Base-by-base conservation (phyloP, 129 eudicot genomes). In the Flaveria bidentis region DNA sequence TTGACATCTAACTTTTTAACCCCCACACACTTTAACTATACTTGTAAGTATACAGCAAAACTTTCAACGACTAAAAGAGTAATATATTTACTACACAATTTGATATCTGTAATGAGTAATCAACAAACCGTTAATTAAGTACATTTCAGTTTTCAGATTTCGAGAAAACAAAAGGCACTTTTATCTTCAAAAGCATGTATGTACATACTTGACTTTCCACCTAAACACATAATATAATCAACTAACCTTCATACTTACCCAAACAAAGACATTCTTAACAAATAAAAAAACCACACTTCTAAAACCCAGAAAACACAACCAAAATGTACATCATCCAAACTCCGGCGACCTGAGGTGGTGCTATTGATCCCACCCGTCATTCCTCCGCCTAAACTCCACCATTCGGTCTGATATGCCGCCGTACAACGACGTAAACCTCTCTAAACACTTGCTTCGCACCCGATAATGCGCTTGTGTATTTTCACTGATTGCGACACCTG, bases 291-390 rank as follows among this genome's bases (percentile, higher is more conserved):
- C 70, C 81, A 67, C 68, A 68, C 66, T 67, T 72, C 67, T 50
- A 2, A 62, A 50, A 5, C 16, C 39, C 42, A 53, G 14, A 41
- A 63, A 53, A 17, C 13, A 33, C 41, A 74, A 22, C 30, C 30
- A 16, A 25, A 78, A 57, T 70, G 39, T 58, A 78, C 71, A 69
- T 46, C 6, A 30, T 11, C 23, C 55, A 36, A 6, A 60, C 56
- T 8, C 26, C 53, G 51, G 33, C 4, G 41, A 36, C 41, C 41
- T 36, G 41, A 4, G 39, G n/a, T 25, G 69, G 77, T 51, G 58
- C 87, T 93, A 93, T 73, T 78, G 44, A 89, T 93, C 97, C 98
- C 98, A 93, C 39, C 97, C 96, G 73, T 93, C 98, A 28, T 70
- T 82, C 73, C 98, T 82, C 77, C 82, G 52, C 17, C 85, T 74